phyloP scores from a whole-genome alignment of 108 stramenopile species.

The Seminavis robusta region DNA sequence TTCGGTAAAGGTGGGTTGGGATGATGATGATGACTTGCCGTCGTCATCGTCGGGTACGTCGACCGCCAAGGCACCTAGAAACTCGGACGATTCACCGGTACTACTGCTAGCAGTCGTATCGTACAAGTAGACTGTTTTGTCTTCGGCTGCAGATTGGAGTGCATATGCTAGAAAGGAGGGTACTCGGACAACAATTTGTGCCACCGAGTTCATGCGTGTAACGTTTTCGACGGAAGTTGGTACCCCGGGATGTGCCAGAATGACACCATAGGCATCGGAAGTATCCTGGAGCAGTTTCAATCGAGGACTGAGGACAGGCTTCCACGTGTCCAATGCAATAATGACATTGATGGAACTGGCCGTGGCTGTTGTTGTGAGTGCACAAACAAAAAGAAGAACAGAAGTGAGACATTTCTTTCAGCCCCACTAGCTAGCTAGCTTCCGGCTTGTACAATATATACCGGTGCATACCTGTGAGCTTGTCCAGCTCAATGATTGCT shows the following conservation, averaged over 20 bases:
- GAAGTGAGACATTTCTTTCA: too few relatives aligned
- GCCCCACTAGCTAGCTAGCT: too few relatives aligned
- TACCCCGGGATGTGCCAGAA: conserved; percentile 28
- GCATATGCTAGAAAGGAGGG: conserved; percentile 10
- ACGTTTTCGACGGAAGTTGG: not conserved
- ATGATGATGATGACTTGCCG: not conserved
- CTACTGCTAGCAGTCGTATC: conserved; percentile 3
- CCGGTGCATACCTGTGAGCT: too few relatives aligned
- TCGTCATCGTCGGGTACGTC: not conserved
- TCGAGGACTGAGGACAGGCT: too few relatives aligned
- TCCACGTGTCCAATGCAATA: too few relatives aligned
- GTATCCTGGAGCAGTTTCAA: conserved; percentile 19
- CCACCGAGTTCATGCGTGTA: conserved; percentile 10
- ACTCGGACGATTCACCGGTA: not conserved
- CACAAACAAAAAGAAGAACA: too few relatives aligned
- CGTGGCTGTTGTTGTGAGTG: too few relatives aligned
- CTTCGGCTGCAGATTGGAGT: not conserved
- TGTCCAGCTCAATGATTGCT: too few relatives aligned
- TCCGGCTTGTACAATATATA: too few relatives aligned
- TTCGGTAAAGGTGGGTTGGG: not conserved
- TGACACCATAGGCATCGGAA: conserved; percentile 6
- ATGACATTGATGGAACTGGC: too few relatives aligned
- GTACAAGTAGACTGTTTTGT: conserved; percentile 15
- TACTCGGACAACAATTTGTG: conserved; percentile 23
- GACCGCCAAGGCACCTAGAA: not conserved